Percentiles rank a stretch among this genome's conserved stretches.
phyloP scores from a whole-genome alignment of 306 rosid genomes.

The Spatholobus suberectus region DNA sequence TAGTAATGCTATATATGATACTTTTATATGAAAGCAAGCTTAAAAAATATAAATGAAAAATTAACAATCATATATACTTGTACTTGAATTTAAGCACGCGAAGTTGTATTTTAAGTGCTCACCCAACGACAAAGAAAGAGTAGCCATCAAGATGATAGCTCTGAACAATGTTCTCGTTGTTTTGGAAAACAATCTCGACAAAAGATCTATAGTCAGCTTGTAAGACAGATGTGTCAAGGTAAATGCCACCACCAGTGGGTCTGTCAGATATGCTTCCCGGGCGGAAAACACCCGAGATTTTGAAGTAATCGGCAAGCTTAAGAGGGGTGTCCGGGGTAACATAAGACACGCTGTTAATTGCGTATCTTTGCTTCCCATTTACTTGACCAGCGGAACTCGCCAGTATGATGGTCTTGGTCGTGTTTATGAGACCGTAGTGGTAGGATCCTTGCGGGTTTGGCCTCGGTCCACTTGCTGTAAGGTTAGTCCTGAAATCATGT shows the following conservation, averaged over 20 bases:
- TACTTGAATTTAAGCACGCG: background rate
- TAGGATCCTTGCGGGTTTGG: conserved; percentile 99
- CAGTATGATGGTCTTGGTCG: conserved; percentile 70
- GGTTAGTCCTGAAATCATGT: conserved; percentile 77
- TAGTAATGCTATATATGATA: background rate
- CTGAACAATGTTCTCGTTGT: conserved; percentile 81
- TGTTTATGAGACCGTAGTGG: conserved; percentile 84
- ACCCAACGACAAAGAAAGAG: conserved; percentile 97
- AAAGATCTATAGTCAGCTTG: conserved; percentile 82
- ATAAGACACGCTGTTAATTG: conserved; percentile 86
- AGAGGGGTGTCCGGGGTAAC: conserved; percentile 90
- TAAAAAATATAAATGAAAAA: too few relatives aligned
- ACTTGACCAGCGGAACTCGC: conserved; percentile 78
- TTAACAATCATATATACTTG: too few relatives aligned
- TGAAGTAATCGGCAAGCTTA: conserved; percentile 89
- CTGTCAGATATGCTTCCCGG: conserved; percentile 81
- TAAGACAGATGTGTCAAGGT: conserved; percentile 87
- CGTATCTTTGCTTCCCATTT: conserved; percentile 85
- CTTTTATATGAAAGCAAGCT: too few relatives aligned
- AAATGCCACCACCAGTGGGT: conserved; percentile 87
- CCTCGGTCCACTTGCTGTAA: conserved; percentile 98
- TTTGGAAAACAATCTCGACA: conserved; percentile 89
- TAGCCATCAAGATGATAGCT: conserved; percentile 96
- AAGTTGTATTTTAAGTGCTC: conserved; percentile 11
- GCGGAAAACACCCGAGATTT: conserved; percentile 78